These are phyloP conservation scores for Aquilaria sinensis DNA, from an alignment of 345 rosid genomes.

Conservation along the genomic window DNA sequence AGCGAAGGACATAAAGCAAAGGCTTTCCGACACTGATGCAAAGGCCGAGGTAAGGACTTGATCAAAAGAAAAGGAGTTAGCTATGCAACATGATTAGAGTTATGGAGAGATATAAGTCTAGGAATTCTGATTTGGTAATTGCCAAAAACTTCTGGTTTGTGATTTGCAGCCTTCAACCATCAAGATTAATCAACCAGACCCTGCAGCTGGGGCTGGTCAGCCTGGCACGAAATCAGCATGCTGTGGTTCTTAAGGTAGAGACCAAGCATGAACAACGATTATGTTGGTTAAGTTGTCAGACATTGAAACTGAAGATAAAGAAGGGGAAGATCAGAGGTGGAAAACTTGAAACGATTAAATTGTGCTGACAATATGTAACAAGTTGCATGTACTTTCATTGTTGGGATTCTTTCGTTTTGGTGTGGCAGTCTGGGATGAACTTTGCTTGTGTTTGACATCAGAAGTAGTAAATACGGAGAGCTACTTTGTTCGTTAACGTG, in stretches of 20 bases:
- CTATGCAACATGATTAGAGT: too few species aligned
- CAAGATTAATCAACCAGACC: slow-evolving; percentile 66
- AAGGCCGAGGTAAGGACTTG: too few species aligned
- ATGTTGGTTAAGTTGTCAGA: not conserved
- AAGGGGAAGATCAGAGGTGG: not conserved
- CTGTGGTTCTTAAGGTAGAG: slow-evolving; percentile 46
- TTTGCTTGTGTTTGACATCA: too few species aligned
- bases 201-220: slow-evolving; percentile 53
- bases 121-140: not conserved
- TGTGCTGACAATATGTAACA: slow-evolving; percentile 10
- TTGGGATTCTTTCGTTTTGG: slow-evolving; percentile 34
- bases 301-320: not conserved
- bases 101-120: too few species aligned
- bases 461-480: too few species aligned
- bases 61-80: too few species aligned
- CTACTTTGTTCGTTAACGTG: too few species aligned
- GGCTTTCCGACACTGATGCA: slow-evolving; percentile 44
- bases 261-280: not conserved
- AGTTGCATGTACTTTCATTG: slow-evolving; percentile 17
- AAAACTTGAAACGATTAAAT: slow-evolving; percentile 11
- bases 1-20: slow-evolving; percentile 47
- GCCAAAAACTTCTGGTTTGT: not conserved
- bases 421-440: slow-evolving; percentile 10
- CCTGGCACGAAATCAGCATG: slow-evolving; percentile 72
- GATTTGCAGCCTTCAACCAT: slow-evolving; percentile 61